Percentiles rank a stretch among this genome's conserved stretches.
Evolutionary conservation across 2,329 filamentous ascomycete species (phyloP).

Genomic region (Trichophyton benhamiae): DNA sequence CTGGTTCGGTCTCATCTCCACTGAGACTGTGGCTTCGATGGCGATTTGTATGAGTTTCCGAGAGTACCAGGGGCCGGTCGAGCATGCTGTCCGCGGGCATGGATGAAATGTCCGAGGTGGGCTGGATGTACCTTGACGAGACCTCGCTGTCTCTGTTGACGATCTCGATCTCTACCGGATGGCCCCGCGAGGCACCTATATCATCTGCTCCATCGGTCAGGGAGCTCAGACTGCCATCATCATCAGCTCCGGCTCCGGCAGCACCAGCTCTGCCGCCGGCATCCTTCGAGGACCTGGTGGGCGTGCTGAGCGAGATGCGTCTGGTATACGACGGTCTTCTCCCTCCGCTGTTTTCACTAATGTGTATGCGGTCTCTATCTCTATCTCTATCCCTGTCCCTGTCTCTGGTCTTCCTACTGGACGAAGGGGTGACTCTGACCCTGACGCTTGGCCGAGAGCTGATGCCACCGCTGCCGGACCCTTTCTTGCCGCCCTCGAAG

Average conservation of each 20-base stretch:
- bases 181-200: slow-evolving; percentile 47
- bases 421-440: slow-evolving; percentile 67
- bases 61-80: slow-evolving; percentile 40
- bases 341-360: slow-evolving; percentile 65
- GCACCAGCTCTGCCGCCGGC: slow-evolving; percentile 18
- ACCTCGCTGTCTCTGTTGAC: slow-evolving; percentile 58
- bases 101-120: slow-evolving; percentile 75
- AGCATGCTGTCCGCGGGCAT: slow-evolving; percentile 63
- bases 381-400: slow-evolving; percentile 15
- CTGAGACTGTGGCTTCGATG: slow-evolving; percentile 50
- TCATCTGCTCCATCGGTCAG: slow-evolving; percentile 56
- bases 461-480: slow-evolving; percentile 30
- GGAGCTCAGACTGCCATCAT: slow-evolving; percentile 54
- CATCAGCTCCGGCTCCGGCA: slow-evolving; percentile 11
- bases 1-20: slow-evolving; percentile 34
- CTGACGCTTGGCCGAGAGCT: slow-evolving; percentile 70
- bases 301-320: slow-evolving; percentile 50
- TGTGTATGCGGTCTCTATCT: slow-evolving; percentile 65
- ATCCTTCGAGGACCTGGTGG: slow-evolving; percentile 26
- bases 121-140: slow-evolving; percentile 51
- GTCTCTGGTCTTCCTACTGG: slow-evolving; percentile 40
- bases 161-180: slow-evolving; percentile 84
- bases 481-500: slow-evolving; percentile 68
- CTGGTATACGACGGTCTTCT: slow-evolving; percentile 59
- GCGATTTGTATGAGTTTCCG: slow-evolving; percentile 28